Conservation (phyloP, 208 protist species). For the Crithidia brevicula region DNA sequence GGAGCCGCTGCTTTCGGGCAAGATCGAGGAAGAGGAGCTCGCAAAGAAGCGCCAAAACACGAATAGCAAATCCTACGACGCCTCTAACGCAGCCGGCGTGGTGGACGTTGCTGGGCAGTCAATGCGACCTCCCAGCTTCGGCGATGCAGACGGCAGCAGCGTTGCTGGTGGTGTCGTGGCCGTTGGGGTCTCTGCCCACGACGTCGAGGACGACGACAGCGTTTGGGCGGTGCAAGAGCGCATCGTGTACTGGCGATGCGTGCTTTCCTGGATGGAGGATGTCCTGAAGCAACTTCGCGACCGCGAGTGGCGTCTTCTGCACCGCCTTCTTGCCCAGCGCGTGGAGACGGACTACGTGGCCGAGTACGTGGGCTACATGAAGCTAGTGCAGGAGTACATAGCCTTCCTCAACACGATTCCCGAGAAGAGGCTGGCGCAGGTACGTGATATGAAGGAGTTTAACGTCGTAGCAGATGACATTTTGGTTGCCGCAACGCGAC, state of each 20-base stretch:
- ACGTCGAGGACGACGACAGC: slow-evolving; percentile 26
- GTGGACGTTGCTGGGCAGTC: slow-evolving; percentile 3
- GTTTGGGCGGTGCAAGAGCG: slow-evolving; percentile 52
- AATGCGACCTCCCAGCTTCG: background rate
- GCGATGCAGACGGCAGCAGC: background rate
- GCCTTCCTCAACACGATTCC: slow-evolving; percentile 65
- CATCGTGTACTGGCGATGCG: slow-evolving; percentile 75
- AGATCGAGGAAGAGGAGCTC: slow-evolving; percentile 33
- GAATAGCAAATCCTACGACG: slow-evolving; percentile 19
- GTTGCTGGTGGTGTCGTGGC: background rate
- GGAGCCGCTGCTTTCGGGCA: slow-evolving; percentile 45
- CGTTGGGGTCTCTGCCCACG: background rate
- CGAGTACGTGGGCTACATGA: slow-evolving; percentile 68
- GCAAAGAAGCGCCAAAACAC: slow-evolving; percentile 23
- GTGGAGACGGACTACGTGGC: slow-evolving; percentile 75
- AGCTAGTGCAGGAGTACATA: slow-evolving; percentile 73
- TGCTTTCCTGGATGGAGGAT: slow-evolving; percentile 75
- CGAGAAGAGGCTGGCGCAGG: slow-evolving; percentile 44
- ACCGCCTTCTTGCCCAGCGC: slow-evolving; percentile 68
- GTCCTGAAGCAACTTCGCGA: slow-evolving; percentile 68
- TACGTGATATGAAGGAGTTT: slow-evolving; percentile 33
- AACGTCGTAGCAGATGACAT: slow-evolving; percentile 43
- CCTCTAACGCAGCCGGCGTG: background rate
- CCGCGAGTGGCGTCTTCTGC: slow-evolving; percentile 84
- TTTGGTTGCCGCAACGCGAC: slow-evolving; percentile 42